Conservation (phyloP, 306 rosid species). For the Fragaria iinumae region DNA sequence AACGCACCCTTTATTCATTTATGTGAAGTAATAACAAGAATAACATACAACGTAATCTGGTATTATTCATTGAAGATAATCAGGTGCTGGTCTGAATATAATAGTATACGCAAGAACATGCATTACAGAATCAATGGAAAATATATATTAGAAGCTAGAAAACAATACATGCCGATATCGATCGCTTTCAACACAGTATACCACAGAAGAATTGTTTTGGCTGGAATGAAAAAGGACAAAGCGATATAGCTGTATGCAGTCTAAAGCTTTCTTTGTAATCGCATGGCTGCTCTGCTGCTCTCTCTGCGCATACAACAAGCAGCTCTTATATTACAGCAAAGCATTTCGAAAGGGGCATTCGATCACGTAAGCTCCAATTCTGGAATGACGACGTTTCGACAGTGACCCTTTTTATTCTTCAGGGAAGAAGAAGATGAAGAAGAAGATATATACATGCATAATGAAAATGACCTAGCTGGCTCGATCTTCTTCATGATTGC, state of each 20-base stretch:
- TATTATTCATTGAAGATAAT: neutral
- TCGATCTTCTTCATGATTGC: neutral
- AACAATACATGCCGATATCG: constrained; percentile 5
- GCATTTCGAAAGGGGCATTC: constrained; percentile 20
- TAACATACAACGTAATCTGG: neutral
- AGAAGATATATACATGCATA: neutral
- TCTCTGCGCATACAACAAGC: constrained; percentile 22
- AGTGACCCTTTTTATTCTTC: constrained; percentile 40
- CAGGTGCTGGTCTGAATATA: neutral
- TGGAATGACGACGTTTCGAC: constrained; percentile 28
- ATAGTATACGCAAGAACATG: neutral
- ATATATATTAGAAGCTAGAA: neutral
- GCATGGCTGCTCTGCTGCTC: constrained; percentile 11
- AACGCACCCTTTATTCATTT: constrained; percentile 5
- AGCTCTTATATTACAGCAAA: constrained; percentile 25
- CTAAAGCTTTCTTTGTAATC: constrained; percentile 11
- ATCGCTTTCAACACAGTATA: constrained; percentile 3
- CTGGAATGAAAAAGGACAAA: constrained; percentile 35
- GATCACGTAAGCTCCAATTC: constrained; percentile 30
- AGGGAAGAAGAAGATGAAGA: neutral
- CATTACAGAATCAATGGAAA: neutral
- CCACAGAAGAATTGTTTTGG: neutral
- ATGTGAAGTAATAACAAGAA: neutral
- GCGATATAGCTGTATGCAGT: constrained; percentile 42
- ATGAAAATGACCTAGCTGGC: constrained; percentile 21